Evolutionary conservation across 148 eudicot genomes (phyloP), one percentile per base, ranked within the genome.

Genomic region (Camellia sinensis): DNA sequence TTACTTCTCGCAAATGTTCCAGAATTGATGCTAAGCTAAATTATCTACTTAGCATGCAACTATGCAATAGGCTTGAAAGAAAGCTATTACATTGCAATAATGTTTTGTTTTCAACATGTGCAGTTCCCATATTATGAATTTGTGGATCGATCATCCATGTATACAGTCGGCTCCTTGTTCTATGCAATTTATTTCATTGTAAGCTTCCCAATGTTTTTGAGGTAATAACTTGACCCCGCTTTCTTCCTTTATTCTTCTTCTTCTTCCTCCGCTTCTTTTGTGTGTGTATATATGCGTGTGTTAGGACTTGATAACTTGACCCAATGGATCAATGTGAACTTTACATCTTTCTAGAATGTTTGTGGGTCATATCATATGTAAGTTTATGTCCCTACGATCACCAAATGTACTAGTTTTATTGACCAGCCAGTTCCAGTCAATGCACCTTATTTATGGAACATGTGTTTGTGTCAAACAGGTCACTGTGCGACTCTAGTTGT

Each of bases 41-140:
- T 74, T 67, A 65, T 74, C 22, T 67, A 66, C 75, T 72, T 43
- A 11, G 50, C 68, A 44, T 56, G 63, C 61, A 21, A 46, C 60
- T 48, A 6, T 37, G 61, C 71, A 13, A 37, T 48, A 29, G 12
- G 70, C 71, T 44, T 45, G 29, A 61, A 61, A 50, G 53, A 62
- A 3, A 7, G 69, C 44, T 70, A 11, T 54, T 52, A 19, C 6
- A 2, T 53, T 46, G 44, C 54, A 52, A 52, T 8, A 46, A 63
- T 73, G n/a, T 14, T 63, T 54, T 71, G 78, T 43, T 71, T 21
- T 37, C n/a, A 73, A 80, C 67, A 43, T 82, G 78, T 90, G 93
- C 97, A 96, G 99, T 96, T 96, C 72, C 99, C 98, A 6, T 96
- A 96, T 83, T 96, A 96, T 46, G 90, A 89, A 19, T 96, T 96